Percentiles rank a stretch among this genome's conserved stretches.
phyloP scores from a whole-genome alignment of 768 basidiomycete genomes.

The Termitomyces sp. region DNA sequence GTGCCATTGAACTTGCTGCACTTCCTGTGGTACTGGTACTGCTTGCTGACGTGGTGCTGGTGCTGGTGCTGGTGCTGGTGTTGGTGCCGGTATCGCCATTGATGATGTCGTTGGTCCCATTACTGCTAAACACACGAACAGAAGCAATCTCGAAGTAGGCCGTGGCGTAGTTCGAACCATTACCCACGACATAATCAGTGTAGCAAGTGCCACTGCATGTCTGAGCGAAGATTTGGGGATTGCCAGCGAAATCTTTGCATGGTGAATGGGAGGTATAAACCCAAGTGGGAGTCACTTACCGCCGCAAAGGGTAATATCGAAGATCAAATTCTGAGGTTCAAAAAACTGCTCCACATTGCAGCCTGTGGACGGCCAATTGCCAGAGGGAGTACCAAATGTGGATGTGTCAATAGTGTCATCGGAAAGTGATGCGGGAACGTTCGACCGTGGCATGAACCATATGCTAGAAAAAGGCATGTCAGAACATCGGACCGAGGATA shows the following conservation, averaged over 20 bases:
- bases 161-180: conserved; percentile 52
- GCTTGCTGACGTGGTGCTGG: not conserved
- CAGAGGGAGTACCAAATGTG: conserved; percentile 60
- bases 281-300: conserved; percentile 22
- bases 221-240: conserved; percentile 42
- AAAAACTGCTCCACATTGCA: conserved; percentile 54
- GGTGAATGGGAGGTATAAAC: not conserved
- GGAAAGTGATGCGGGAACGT: conserved; percentile 40
- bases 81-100: not conserved
- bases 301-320: conserved; percentile 72
- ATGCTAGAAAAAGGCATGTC: conserved; percentile 27
- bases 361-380: conserved; percentile 55
- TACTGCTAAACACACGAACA: conserved; percentile 41
- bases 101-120: conserved; percentile 20
- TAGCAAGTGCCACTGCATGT: conserved; percentile 70
- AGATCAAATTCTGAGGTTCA: conserved; percentile 58
- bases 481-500: not conserved
- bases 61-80: not conserved
- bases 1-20: not conserved
- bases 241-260: conserved; percentile 42
- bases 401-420: conserved; percentile 49
- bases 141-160: conserved; percentile 72
- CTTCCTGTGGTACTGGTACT: not conserved
- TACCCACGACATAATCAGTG: conserved; percentile 60
- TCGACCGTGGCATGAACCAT: conserved; percentile 57